These are phyloP conservation scores for Hibiscus syriacus DNA, from an alignment of 345 rosid genomes.

Conservation along the genomic window DNA sequence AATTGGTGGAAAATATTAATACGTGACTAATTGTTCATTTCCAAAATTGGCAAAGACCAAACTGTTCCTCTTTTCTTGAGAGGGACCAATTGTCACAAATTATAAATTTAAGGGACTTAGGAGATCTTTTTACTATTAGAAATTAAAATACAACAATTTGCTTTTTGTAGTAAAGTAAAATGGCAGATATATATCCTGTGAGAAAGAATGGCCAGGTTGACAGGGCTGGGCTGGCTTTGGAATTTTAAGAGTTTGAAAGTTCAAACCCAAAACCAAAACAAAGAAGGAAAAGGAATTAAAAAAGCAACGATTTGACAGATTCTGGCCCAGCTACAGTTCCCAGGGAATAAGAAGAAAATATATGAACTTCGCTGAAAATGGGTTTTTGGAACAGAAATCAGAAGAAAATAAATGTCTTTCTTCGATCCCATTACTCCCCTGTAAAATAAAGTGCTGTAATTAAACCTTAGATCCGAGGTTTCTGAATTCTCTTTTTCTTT, in stretches of 20 bases:
- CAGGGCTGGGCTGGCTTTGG: neutral
- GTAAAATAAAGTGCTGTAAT: neutral
- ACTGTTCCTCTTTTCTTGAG: no score
- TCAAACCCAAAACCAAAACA: neutral
- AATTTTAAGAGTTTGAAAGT: neutral
- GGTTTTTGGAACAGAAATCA: neutral
- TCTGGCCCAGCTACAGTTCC: constrained; percentile 1
- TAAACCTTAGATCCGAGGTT: neutral
- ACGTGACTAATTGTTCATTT: no score
- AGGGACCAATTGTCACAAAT: no score
- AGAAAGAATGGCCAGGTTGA: no score
- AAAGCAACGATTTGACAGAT: neutral
- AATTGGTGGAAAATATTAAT: no score
- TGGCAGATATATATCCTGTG: no score
- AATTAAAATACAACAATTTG: no score
- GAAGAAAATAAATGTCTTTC: neutral
- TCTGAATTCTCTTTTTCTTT: neutral
- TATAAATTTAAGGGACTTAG: no score
- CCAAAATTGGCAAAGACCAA: no score
- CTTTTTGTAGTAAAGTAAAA: no score
- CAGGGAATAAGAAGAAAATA: neutral
- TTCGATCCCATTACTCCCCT: neutral
- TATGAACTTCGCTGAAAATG: neutral
- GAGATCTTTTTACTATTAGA: no score
- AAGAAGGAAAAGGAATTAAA: neutral